These are phyloP conservation scores for Boletus rubropictus DNA, from an alignment of 768 basidiomycete species.

Conservation along the genomic window DNA sequence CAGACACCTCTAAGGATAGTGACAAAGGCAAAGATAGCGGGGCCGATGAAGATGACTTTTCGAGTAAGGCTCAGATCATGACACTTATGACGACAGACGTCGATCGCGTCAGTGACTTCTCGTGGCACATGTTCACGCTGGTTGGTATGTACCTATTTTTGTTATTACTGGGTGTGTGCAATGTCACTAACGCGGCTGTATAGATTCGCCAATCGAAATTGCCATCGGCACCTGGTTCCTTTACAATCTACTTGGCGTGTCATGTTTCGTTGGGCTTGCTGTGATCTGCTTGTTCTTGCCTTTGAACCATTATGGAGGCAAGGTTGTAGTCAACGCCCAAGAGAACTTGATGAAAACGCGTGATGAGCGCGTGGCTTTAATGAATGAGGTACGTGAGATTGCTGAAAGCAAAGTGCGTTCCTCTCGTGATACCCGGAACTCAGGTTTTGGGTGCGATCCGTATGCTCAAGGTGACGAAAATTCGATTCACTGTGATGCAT, in stretches of 20 bases:
- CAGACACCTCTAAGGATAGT: constrained; percentile 22
- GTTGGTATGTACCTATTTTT: constrained; percentile 43
- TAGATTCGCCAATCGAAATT: constrained; percentile 77
- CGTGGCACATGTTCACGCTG: constrained; percentile 71
- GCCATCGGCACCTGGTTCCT: constrained; percentile 68
- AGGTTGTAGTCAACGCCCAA: constrained; percentile 69
- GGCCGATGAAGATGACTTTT: constrained; percentile 49
- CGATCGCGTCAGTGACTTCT: constrained; percentile 81
- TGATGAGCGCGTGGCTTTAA: constrained; percentile 83
- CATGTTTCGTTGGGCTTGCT: constrained; percentile 72
- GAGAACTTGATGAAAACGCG: constrained; percentile 88
- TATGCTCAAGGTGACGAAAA: constrained; percentile 64
- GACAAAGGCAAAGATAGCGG: constrained; percentile 12
- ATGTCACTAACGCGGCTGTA: not conserved
- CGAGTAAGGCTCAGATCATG: constrained; percentile 79
- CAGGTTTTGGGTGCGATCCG: constrained; percentile 79
- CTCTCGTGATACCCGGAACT: not conserved
- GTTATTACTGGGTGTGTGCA: not conserved
- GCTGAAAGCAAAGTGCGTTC: not conserved
- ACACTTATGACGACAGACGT: constrained; percentile 95
- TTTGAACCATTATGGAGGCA: constrained; percentile 79
- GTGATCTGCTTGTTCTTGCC: constrained; percentile 70
- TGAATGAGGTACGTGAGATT: constrained; percentile 63
- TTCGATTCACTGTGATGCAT: not conserved
- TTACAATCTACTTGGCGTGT: constrained; percentile 73